phyloP scores from a whole-genome alignment of 208 protist genomes.

The Crithidia mellificae region DNA sequence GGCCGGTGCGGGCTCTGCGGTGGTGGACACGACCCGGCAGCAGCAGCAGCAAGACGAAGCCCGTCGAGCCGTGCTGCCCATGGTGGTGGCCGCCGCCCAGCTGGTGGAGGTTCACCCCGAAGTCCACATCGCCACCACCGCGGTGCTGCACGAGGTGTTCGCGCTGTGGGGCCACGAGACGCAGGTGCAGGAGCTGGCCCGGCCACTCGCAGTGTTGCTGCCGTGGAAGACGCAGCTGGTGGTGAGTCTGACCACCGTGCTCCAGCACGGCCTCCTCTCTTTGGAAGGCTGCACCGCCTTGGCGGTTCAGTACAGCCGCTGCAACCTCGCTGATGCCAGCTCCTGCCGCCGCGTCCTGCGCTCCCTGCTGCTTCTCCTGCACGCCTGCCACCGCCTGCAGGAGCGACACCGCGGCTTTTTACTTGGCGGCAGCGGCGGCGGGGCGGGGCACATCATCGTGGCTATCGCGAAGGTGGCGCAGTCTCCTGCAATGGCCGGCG shows the following conservation, averaged over 20 bases:
- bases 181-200: conserved; percentile 15
- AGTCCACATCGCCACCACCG: conserved; percentile 47
- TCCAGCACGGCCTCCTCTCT: conserved; percentile 58
- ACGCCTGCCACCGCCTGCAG: conserved; percentile 53
- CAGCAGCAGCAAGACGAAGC: conserved; percentile 13
- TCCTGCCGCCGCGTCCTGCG: conserved; percentile 54
- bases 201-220: conserved; percentile 36
- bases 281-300: conserved; percentile 47
- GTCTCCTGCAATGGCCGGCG: conserved; percentile 9
- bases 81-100: conserved; percentile 52
- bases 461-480: conserved; percentile 37
- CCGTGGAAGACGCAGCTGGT: conserved; percentile 63
- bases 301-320: conserved; percentile 47
- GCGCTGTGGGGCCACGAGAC: conserved; percentile 25
- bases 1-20: neutral
- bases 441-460: conserved; percentile 43
- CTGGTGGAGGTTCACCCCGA: conserved; percentile 64
- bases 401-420: conserved; percentile 30
- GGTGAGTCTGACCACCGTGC: conserved; percentile 47
- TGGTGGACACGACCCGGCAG: neutral
- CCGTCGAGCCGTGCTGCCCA: conserved; percentile 33
- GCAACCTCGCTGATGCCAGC: conserved; percentile 56
- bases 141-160: conserved; percentile 43
- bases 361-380: conserved; percentile 51
- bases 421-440: conserved; percentile 29